Evolutionary conservation across 1,139 yeast species (phyloP).

Genomic region (Nakaseomyces glabratus): DNA sequence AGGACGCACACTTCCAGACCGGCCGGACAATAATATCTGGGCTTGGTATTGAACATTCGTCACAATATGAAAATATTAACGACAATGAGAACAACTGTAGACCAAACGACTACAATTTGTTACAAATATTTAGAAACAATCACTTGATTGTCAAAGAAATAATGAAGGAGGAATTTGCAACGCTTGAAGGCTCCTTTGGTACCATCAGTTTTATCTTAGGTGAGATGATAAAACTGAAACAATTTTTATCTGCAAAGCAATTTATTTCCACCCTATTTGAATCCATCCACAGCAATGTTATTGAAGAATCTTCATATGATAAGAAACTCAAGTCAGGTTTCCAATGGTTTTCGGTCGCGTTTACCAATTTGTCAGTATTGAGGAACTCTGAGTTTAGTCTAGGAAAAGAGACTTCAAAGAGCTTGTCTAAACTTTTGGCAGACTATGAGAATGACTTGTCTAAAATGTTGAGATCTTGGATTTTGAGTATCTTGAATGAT

Average conservation of each 20-base stretch:
- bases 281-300: background rate
- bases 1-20: background rate
- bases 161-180: background rate
- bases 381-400: background rate
- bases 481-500: conserved; percentile 3
- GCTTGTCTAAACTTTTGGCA: background rate
- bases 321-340: background rate
- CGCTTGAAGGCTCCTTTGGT: background rate
- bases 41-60: conserved; percentile 2
- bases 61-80: background rate
- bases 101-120: conserved; percentile 3
- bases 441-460: conserved; percentile 1
- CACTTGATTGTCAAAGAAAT: conserved; percentile 3
- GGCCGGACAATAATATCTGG: background rate
- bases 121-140: conserved; percentile 1
- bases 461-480: conserved; percentile 5
- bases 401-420: background rate
- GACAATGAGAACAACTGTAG: background rate
- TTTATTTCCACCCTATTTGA: conserved; percentile 1
- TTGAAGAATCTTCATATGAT: conserved; percentile 1
- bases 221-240: background rate
- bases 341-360: background rate
- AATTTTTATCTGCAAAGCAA: conserved; percentile 2
- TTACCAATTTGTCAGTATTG: background rate
- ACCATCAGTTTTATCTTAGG: background rate